Evolutionary conservation across 306 rosid species (phyloP).

Genomic region (Prunus persica): Prunus_persica_NCBIv2 NC_034014.1:2195501-2196000

Average conservation of each 20-base stretch:
- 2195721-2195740: conserved; percentile 72
- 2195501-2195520: conserved; percentile 1
- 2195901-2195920: conserved; percentile 6
- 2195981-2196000: too few species aligned
- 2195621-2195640: conserved; percentile 87
- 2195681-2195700: conserved; percentile 53
- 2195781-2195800: conserved; percentile 32
- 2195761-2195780: conserved; percentile 15
- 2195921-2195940: conserved; percentile 9
- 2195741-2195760: conserved; percentile 59
- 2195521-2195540: conserved; percentile 17
- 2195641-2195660: conserved; percentile 67
- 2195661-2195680: conserved; percentile 67
- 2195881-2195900: conserved; percentile 8
- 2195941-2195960: conserved; percentile 11
- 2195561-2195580: conserved; percentile 36
- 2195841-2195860: not conserved
- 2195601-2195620: conserved; percentile 35
- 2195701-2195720: conserved; percentile 85
- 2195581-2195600: conserved; percentile 50
- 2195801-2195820: conserved; percentile 18
- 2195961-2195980: not conserved
- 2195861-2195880: conserved; percentile 5
- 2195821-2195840: conserved; percentile 23
- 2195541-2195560: conserved; percentile 11